These are phyloP conservation scores for Phytophthora palmivora DNA, from an alignment of 352 stramenopile genomes.

Conservation along the genomic window DNA sequence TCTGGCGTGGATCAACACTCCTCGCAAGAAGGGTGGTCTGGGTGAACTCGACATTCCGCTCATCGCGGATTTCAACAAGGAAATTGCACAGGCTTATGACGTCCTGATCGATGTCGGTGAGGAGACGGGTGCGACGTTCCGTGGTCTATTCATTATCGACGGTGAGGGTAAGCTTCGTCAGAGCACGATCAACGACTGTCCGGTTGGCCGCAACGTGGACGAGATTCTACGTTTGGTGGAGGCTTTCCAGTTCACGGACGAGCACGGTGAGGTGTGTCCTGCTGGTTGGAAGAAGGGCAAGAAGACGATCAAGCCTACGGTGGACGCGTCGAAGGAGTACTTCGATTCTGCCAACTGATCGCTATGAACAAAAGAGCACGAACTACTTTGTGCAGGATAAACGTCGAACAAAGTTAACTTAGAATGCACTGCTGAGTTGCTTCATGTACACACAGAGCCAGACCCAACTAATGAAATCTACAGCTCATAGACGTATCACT, in stretches of 20 bases:
- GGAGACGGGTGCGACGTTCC: conserved; percentile 74
- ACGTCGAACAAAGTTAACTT: conserved; percentile 4
- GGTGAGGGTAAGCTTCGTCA: conserved; percentile 78
- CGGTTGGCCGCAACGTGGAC: conserved; percentile 89
- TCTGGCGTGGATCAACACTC: no score
- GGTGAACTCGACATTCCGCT: no score
- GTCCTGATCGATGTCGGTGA: no score
- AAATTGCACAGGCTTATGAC: no score
- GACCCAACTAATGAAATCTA: no score
- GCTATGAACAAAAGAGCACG: background rate
- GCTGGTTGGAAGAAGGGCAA: conserved; percentile 91
- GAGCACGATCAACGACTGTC: conserved; percentile 90
- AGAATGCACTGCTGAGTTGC: background rate
- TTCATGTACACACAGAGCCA: no score
- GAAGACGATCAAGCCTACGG: conserved; percentile 87
- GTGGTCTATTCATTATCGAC: conserved; percentile 93
- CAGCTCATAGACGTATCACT: no score
- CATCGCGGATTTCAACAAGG: no score
- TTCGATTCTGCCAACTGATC: conserved; percentile 52
- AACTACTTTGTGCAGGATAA: background rate
- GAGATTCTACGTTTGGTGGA: conserved; percentile 90
- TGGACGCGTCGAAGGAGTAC: conserved; percentile 76
- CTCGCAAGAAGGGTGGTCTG: no score
- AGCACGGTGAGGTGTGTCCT: conserved; percentile 91
- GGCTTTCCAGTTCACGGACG: conserved; percentile 91